Evolutionary conservation across 495 filamentous ascomycete species (phyloP).

Genomic region (Cairneyella variabilis): DNA sequence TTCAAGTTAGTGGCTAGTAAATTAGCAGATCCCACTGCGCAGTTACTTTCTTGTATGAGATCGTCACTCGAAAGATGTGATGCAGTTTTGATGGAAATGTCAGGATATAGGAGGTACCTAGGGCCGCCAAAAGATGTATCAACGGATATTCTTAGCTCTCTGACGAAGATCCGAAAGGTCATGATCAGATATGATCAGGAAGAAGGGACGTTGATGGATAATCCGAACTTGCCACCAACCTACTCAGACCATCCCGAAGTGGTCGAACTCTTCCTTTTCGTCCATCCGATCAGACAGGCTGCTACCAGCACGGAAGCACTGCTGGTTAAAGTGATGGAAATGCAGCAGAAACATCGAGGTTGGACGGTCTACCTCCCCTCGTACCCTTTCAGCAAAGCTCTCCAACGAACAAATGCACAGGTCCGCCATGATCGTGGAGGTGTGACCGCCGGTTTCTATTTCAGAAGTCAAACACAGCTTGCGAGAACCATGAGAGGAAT

Average conservation of each 20-base stretch:
- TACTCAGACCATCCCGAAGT: constrained; percentile 39
- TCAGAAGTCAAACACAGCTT: constrained; percentile 45
- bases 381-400: constrained; percentile 47
- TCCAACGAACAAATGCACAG: constrained; percentile 50
- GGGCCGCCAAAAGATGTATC: constrained; percentile 32
- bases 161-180: constrained; percentile 32
- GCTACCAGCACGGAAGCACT: constrained; percentile 42
- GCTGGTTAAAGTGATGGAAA: constrained; percentile 39
- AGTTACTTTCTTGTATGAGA: constrained; percentile 42
- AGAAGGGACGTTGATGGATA: constrained; percentile 28
- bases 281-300: constrained; percentile 50
- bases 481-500: constrained; percentile 34
- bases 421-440: constrained; percentile 57
- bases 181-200: constrained; percentile 33
- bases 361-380: constrained; percentile 43
- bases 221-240: constrained; percentile 29
- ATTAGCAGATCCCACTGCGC: constrained; percentile 41
- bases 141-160: constrained; percentile 29
- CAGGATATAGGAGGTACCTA: constrained; percentile 39
- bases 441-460: constrained; percentile 50
- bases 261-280: constrained; percentile 51
- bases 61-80: constrained; percentile 39
- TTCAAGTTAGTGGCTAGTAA: constrained; percentile 34
- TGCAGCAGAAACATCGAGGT: constrained; percentile 34
- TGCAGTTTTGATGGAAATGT: constrained; percentile 43